Base-by-base conservation (phyloP, 331 rosid genomes). In the Pyrus hybrid region DNA sequence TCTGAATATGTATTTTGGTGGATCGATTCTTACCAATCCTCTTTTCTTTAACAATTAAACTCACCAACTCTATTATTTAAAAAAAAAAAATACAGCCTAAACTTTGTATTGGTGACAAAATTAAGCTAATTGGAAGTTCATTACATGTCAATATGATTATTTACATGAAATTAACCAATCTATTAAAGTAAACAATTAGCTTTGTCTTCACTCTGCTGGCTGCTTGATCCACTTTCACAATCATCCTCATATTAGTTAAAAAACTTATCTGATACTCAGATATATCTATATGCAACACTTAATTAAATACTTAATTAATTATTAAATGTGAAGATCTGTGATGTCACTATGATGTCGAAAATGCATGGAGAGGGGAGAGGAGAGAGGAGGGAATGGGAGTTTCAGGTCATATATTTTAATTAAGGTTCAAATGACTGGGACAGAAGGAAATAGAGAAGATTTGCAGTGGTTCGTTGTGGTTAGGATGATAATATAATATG, bases 401-500 rank as follows among this genome's bases (percentile, higher is more conserved):
- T 71, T 20, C 5, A 35, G 43, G 43, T 35, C 43, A 35, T 35
- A 35, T 35, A 35, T 35, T 35, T 35, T 35, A 41, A 63, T 63
- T n/a, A 21, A 68, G 47, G 57, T 68, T 72, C 62, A 72, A 67
- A 22, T 45, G 80, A 33, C 54, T 58, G 33, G 73, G 80, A 41
- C 54, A 73, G 11, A 74, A 32, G 28, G 45, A 47, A 28, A 54
- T 4, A 14, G 47, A 72, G 76, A 56, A 9, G 72, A 73, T 81
- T 80, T 67, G 54, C 57, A 66, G 58, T 64, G 56, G 74, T 62
- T 71, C 57, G 17, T 72, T 79, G 74, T 84, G 78, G 65, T 83
- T 71, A 80, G 72, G 71, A 71, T 70, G 76, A 78, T 47, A 72
- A 80, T 80, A 60, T 65, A 78, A 79, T 83, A 87, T 75, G 80